Conservation (phyloP, 2,329 filamentous ascomycete genomes). For the Lomentospora prolificans region DNA sequence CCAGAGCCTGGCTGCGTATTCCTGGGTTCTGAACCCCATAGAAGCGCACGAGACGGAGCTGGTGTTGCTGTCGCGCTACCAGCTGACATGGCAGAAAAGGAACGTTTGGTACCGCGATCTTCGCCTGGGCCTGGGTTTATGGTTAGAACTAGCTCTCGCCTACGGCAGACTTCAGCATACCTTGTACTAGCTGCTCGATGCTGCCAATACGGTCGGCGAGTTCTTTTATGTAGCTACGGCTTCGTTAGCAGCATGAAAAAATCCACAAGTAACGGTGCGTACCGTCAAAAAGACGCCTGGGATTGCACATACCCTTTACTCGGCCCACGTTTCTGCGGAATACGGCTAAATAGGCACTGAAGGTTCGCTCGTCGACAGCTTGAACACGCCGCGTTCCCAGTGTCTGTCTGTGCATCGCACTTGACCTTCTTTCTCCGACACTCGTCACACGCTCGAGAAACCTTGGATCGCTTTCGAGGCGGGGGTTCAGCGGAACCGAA, state of each 20-base stretch:
- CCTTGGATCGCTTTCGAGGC: conserved; percentile 71
- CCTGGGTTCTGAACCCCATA: conserved; percentile 39
- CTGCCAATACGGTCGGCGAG: conserved; percentile 75
- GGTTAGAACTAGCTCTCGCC: conserved; percentile 2
- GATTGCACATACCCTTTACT: conserved; percentile 77
- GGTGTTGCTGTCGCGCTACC: conserved; percentile 22
- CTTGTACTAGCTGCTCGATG: conserved; percentile 62
- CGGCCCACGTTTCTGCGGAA: conserved; percentile 79
- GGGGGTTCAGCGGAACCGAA: conserved; percentile 42
- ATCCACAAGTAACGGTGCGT: too few relatives aligned
- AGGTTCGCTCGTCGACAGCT: conserved; percentile 71
- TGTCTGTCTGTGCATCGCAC: conserved; percentile 72
- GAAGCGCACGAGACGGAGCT: conserved; percentile 29
- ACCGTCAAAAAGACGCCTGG: too few relatives aligned
- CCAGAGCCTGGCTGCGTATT: conserved; percentile 31
- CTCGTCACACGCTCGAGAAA: conserved; percentile 81
- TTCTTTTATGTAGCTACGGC: conserved; percentile 79
- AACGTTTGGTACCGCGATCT: conserved; percentile 20
- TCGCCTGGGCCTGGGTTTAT: conserved; percentile 11
- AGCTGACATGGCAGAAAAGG: conserved; percentile 25
- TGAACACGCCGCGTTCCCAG: conserved; percentile 63
- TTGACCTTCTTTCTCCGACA: conserved; percentile 85
- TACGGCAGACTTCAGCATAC: not conserved
- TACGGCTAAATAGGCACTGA: conserved; percentile 74
- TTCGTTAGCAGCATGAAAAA: too few relatives aligned